Evolutionary conservation across 148 eudicot genomes (phyloP).

Genomic region (Simmondsia chinensis): DNA sequence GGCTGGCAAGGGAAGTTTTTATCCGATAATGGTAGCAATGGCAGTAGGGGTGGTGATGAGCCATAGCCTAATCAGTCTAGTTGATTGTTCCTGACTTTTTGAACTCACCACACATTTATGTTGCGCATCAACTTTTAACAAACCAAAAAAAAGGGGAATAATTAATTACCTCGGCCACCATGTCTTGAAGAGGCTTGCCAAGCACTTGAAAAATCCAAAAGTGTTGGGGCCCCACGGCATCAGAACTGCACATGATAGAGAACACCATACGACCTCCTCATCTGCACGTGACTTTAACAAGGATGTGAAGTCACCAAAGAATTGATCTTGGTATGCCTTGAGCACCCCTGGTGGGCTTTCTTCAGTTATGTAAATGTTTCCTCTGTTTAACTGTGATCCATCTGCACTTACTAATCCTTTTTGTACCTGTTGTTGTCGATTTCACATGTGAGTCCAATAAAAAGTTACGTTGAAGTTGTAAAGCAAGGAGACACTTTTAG

Average conservation of each 20-base stretch:
- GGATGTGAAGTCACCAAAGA: conserved; percentile 8
- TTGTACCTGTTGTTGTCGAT: conserved; percentile 2
- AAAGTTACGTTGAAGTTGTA: too few species aligned
- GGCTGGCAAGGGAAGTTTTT: too few species aligned
- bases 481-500: too few species aligned
- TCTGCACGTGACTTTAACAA: conserved; percentile 7
- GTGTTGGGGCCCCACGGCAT: conserved; percentile 2
- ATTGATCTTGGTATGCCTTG: conserved; percentile 9
- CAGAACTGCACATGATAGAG: conserved; percentile 5
- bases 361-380: conserved; percentile 15
- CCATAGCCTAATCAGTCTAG: too few species aligned
- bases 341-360: conserved; percentile 8
- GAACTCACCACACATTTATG: too few species aligned
- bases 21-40: too few species aligned
- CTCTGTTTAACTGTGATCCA: conserved; percentile 8
- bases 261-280: conserved; percentile 17
- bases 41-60: too few species aligned
- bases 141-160: too few species aligned
- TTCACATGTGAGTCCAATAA: too few species aligned
- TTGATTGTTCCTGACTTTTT: too few species aligned
- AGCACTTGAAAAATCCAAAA: conserved; percentile 3
- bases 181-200: conserved; percentile 1
- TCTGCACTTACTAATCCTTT: conserved; percentile 7
- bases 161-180: too few species aligned
- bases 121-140: too few species aligned